Base-by-base conservation (phyloP, 1,284 basidiomycete species). In the Megacollybia platyphylla region DNA sequence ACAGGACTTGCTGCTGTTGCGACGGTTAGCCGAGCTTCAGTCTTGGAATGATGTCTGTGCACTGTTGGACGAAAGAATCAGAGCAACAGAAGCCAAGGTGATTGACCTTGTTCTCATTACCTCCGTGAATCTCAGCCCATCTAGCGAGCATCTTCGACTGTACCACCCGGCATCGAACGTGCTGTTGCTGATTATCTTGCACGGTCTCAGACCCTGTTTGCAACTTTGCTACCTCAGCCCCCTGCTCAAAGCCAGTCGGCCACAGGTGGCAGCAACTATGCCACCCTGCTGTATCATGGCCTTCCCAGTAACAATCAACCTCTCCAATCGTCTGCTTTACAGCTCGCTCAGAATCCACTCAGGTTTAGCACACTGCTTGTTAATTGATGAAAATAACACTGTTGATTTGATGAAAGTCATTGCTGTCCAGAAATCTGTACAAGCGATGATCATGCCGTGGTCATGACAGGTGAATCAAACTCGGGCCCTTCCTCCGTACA, bases 1-100 rank as follows among this genome's bases (percentile, higher is more conserved):
- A 5, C 62, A 63, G 54, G 78, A 83, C 52, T 52, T 79, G 46
- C 58, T 58, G 2, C 71, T 80, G 47, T 59, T 82, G 31, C 62
- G 57, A 44, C 62, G 62, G 44, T 54, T 79, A 42, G 55, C 60
- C 36, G 57, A 59, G 37, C 54, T 60, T 36, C 64, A 68, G 53
- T 43, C 57, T 26, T 64, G 62, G 60, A 45, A 51, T 37, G 57
- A 62, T 41, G 48, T 62, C 13, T 46, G 43, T 29, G 37, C 48
- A 30, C 27, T 47, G 5, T 50, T 70, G 24, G 57, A 57, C 41
- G 49, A 52, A 29, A 58, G 54, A 43, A 56, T 67, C 3, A 38
- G 45, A 36, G 45, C 47, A 35, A 44, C 49, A 13, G 51, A 52
- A 46, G 48, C 49, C 35, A 51, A 55, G 38, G 65, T 64, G 13